Conservation (phyloP, 495 filamentous ascomycete genomes). For the Daldinia bambusicola region DNA sequence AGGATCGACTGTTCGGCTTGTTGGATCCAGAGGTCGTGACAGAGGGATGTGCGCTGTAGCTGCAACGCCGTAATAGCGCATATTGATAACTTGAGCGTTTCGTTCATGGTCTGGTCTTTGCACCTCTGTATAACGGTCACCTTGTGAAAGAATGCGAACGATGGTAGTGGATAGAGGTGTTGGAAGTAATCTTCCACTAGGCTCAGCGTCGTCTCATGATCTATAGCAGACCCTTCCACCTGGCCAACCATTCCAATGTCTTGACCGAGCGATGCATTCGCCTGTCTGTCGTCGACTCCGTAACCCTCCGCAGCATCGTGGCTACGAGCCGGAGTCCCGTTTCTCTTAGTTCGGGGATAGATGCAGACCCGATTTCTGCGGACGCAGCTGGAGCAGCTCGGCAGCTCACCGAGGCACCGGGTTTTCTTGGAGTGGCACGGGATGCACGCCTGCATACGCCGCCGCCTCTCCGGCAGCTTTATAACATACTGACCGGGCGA, state of each 20-base stretch:
- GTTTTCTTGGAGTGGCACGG: constrained; percentile 47
- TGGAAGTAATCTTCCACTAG: constrained; percentile 46
- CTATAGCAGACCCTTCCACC: constrained; percentile 16
- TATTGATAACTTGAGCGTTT: constrained; percentile 41
- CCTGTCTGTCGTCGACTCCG: constrained; percentile 1
- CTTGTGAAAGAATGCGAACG: constrained; percentile 46
- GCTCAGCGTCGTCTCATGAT: constrained; percentile 16
- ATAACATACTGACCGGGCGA: constrained; percentile 36
- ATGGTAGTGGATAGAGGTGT: constrained; percentile 46
- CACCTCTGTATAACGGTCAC: constrained; percentile 42
- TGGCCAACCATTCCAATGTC: constrained; percentile 21
- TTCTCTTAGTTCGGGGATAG: constrained; percentile 29
- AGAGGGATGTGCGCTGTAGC: constrained; percentile 37
- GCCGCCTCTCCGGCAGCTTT: constrained; percentile 41
- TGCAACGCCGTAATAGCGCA: constrained; percentile 46
- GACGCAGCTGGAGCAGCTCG: constrained; percentile 43
- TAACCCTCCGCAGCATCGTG: not conserved
- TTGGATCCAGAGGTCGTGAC: constrained; percentile 41
- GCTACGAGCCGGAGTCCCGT: constrained; percentile 3
- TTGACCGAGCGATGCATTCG: constrained; percentile 10
- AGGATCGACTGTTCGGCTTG: constrained; percentile 45
- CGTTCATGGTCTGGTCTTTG: constrained; percentile 38
- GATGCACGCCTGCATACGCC: constrained; percentile 45
- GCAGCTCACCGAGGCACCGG: constrained; percentile 43
- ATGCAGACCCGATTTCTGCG: constrained; percentile 36